phyloP scores from a whole-genome alignment of 2,329 filamentous ascomycete species.

The Aureobasidium subglaciale region DNA sequence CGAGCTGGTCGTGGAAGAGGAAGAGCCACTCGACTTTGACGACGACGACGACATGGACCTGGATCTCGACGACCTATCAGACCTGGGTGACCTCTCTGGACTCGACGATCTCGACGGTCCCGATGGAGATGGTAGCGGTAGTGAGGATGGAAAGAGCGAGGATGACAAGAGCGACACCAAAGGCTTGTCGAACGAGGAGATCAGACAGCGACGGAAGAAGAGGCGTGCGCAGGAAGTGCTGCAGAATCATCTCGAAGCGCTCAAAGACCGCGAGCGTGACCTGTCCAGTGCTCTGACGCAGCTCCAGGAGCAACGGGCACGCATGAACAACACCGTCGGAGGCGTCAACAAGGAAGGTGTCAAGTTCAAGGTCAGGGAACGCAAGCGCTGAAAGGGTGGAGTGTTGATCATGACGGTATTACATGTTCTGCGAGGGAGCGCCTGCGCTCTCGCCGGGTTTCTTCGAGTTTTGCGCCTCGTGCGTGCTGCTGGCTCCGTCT shows the following conservation, averaged over 20 bases:
- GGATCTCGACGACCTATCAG: constrained; percentile 17
- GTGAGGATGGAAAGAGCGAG: constrained; percentile 18
- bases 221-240: constrained; percentile 44
- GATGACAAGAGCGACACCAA: constrained; percentile 20
- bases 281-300: constrained; percentile 49
- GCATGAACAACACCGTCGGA: constrained; percentile 54
- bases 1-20: constrained; percentile 16
- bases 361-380: constrained; percentile 57
- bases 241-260: constrained; percentile 42
- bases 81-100: constrained; percentile 12
- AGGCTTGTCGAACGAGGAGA: constrained; percentile 31
- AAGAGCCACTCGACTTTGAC: not conserved
- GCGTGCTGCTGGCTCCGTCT: constrained; percentile 25
- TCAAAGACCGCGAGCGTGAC: constrained; percentile 49
- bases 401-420: not conserved
- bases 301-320: constrained; percentile 52
- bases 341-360: constrained; percentile 57
- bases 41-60: constrained; percentile 22
- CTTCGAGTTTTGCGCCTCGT: constrained; percentile 23
- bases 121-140: constrained; percentile 17
- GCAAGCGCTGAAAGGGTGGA: constrained; percentile 42
- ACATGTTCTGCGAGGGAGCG: constrained; percentile 15
- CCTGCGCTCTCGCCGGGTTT: constrained; percentile 27
- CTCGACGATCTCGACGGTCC: constrained; percentile 17
- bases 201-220: constrained; percentile 42